A percentile compares a stretch with the other conserved stretches of the same genome.
Evolutionary conservation across 805 yeast species (phyloP).

Genomic region (Blastobotrys peoriensis): DNA sequence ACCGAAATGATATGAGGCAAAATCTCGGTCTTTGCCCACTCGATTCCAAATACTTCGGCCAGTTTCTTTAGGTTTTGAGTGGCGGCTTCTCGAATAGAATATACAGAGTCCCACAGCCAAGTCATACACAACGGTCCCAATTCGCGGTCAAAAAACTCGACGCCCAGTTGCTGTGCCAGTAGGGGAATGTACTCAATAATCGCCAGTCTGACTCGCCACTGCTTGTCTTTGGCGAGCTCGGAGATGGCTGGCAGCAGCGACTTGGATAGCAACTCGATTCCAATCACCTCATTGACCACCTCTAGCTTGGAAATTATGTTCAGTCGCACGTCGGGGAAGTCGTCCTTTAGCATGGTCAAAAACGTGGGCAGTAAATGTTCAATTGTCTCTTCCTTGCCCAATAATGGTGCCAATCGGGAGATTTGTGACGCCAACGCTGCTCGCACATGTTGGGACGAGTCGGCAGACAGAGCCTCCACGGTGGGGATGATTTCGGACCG

Average conservation of each 20-base stretch:
- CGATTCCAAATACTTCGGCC: constrained; percentile 82
- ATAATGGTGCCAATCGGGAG: constrained; percentile 76
- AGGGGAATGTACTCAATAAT: constrained; percentile 95
- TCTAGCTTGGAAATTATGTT: constrained; percentile 90
- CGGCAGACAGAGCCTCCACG: constrained; percentile 77
- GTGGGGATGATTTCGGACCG: constrained; percentile 72
- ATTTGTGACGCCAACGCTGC: constrained; percentile 86
- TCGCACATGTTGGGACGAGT: constrained; percentile 88
- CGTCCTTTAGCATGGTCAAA: constrained; percentile 91
- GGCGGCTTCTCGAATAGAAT: constrained; percentile 94
- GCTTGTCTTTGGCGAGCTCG: constrained; percentile 90
- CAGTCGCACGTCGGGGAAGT: constrained; percentile 90
- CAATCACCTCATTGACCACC: constrained; percentile 88
- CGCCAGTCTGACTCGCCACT: constrained; percentile 97
- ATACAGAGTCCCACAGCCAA: constrained; percentile 99
- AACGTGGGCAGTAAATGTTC: constrained; percentile 81
- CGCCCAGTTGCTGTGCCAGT: constrained; percentile 90
- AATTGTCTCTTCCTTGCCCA: constrained; percentile 79
- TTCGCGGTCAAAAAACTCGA: constrained; percentile 86
- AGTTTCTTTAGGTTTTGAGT: constrained; percentile 73
- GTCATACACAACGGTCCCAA: constrained; percentile 85
- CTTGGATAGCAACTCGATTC: constrained; percentile 80
- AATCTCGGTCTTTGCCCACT: constrained; percentile 86
- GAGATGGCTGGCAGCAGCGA: constrained; percentile 91
- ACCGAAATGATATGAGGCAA: constrained; percentile 65